phyloP scores from a whole-genome alignment of 768 basidiomycete genomes.

The Leucocoprinus sp. region DNA sequence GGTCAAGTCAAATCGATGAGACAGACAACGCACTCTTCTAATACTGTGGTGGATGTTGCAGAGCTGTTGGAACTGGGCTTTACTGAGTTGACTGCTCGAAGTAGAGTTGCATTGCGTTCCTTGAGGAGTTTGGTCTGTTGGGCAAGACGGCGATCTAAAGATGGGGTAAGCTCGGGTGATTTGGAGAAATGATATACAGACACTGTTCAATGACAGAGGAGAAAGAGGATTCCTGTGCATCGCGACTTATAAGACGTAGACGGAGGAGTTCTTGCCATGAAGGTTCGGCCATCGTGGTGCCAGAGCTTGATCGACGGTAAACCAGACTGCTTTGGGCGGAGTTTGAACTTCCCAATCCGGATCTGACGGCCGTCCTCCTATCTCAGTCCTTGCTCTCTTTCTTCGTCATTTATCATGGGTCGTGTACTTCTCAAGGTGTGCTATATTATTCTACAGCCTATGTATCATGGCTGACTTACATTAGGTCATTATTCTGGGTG shows the following conservation, averaged over 20 bases:
- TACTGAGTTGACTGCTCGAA: conserved; percentile 76
- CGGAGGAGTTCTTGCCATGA: conserved; percentile 80
- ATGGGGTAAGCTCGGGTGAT: conserved; percentile 13
- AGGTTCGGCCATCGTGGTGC: conserved; percentile 61
- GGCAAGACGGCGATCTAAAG: conserved; percentile 79
- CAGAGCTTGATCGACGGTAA: conserved; percentile 8
- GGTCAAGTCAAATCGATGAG: conserved; percentile 9
- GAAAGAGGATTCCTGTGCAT: conserved; percentile 73
- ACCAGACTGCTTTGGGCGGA: conserved; percentile 22
- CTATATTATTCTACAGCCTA: neutral
- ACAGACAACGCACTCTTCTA: conserved; percentile 57
- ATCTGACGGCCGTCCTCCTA: conserved; percentile 15
- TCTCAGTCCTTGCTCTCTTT: conserved; percentile 15
- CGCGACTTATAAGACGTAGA: conserved; percentile 73
- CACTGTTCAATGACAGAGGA: conserved; percentile 85
- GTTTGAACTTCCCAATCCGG: conserved; percentile 31
- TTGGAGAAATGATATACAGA: too few relatives aligned
- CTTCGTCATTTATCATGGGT: conserved; percentile 46
- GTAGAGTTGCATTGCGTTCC: conserved; percentile 82
- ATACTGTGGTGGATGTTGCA: conserved; percentile 50
- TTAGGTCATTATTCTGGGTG: conserved; percentile 98
- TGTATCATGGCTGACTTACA: conserved; percentile 4
- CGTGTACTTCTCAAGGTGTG: conserved; percentile 79
- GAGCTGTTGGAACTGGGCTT: conserved; percentile 54
- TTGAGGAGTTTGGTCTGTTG: conserved; percentile 89